Base-by-base conservation (phyloP, 2,329 filamentous ascomycete genomes). In the Xenoacremonium recifei region DNA sequence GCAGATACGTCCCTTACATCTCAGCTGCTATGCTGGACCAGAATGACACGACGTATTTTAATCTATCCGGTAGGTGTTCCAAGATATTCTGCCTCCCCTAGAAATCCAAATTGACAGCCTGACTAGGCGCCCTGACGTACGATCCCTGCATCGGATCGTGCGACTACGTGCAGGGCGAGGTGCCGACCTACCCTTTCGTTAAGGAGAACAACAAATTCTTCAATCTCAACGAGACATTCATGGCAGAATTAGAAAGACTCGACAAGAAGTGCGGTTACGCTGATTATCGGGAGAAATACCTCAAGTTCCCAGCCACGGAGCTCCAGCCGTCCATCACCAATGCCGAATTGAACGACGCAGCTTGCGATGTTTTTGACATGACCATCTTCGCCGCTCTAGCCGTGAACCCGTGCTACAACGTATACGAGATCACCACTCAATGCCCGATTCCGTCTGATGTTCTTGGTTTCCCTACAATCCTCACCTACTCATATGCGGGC, bases 401-500 rank as follows among this genome's bases (percentile, higher is more conserved):
- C n/a, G 64, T 82, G 31, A 91, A 91, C 65, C 87, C 87, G 0
- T 91, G 87, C 68, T 91, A 84, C 65, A 77, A 89, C 59, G 67
- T 85, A 20, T 90, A 89, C 66, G 76, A 84, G 35, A 74, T 90
- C 12, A 77, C 79, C 6, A 80, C 77, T 3, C 86, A 82, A 9
- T 91, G 86, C 58, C 86, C 87, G 2, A 53, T 85, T 6, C 71
- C 82, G 6, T 89, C 80, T 77, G 84, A 89, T 50, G 68, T 88
- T 0, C 72, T 90, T 4, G 84, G 84, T 27, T 85, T 85, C 67
- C 85, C 85, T 0, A 18, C 16, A 34, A 76, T 73, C 1, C 58
- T 64, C 16, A 89, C 88, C 61, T 58, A 78, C 0, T 82, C 85
- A 0, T 69, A 67, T 0, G 84, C 83, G 5, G 73, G 80, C 11